A percentile compares a stretch with the other conserved stretches of the same genome.
These are phyloP conservation scores for Pseudoneurospora amorphoporcata DNA, from an alignment of 495 filamentous ascomycete species.

Conservation along the genomic window DNA sequence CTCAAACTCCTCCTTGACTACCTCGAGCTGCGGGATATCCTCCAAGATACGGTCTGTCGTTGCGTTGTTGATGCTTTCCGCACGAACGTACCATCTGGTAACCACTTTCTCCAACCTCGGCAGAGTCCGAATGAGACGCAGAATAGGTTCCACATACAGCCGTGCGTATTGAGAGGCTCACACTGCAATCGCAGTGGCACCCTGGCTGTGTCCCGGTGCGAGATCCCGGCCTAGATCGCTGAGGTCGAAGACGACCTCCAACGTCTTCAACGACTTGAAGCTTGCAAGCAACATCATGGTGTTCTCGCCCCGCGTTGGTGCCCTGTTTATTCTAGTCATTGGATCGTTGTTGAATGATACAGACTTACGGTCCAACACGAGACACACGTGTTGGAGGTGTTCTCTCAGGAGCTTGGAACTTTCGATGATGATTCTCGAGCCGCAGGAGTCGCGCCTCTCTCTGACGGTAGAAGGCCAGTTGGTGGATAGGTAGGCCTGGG, in stretches of 20 bases:
- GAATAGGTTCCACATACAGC: background rate
- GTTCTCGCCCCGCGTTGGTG: background rate
- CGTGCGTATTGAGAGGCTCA: background rate
- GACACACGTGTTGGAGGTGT: background rate
- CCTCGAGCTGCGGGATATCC: background rate
- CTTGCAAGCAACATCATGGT: background rate
- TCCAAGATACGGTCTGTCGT: background rate
- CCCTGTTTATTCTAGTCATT: background rate
- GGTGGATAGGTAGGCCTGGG: background rate
- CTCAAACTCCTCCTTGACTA: background rate
- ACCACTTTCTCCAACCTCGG: background rate
- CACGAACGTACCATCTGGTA: background rate
- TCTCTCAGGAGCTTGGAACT: background rate
- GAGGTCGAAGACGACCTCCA: background rate
- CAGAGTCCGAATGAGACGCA: background rate
- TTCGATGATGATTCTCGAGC: background rate
- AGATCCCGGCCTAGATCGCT: background rate
- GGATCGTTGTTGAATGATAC: background rate
- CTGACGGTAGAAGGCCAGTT: background rate
- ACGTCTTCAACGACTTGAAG: background rate
- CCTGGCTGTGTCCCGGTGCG: background rate
- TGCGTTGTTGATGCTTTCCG: background rate
- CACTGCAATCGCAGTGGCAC: background rate
- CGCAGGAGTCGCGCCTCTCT: background rate
- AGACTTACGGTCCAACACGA: background rate